A percentile compares a stretch with the other conserved stretches of the same genome.
Conservation (phyloP, 163 green algal genomes). For the Picocystis sp. region DNA sequence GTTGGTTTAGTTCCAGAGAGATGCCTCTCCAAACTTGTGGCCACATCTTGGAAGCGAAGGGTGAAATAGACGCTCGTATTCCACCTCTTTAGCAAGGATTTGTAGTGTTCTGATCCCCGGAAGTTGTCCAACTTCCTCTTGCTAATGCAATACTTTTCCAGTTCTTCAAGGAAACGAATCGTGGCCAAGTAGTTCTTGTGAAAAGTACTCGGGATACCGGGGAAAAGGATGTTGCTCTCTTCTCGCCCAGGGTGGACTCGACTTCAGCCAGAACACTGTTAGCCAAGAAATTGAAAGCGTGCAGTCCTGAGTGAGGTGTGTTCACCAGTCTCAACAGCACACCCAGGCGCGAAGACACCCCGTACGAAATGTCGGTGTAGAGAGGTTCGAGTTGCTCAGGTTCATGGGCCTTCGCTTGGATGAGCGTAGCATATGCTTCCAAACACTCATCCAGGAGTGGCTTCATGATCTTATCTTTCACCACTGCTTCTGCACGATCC, state of each 20-base stretch:
- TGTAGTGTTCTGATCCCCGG: conserved; percentile 23
- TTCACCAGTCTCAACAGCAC: no score
- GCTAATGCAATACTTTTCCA: conserved; percentile 40
- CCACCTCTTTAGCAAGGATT: conserved; percentile 57
- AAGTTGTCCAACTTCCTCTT: conserved; percentile 32
- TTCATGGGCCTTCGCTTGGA: no score
- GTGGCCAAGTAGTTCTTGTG: conserved; percentile 60
- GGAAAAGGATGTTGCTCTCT: conserved; percentile 52
- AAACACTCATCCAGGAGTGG: no score
- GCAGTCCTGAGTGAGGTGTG: conserved; percentile 14
- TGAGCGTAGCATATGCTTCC: no score
- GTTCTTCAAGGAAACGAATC: conserved; percentile 36
- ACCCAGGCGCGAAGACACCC: no score
- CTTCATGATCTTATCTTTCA: no score
- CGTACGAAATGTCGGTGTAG: no score
- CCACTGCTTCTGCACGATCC: no score
- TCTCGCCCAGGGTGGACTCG: conserved; percentile 26
- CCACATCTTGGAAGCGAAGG: conserved; percentile 48
- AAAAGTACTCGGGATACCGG: conserved; percentile 60
- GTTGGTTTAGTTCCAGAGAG: conserved; percentile 13
- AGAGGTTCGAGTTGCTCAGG: no score
- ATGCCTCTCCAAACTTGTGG: background rate
- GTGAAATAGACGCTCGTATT: conserved; percentile 84
- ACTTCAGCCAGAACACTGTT: conserved; percentile 60
- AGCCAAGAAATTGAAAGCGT: conserved; percentile 61